Evolutionary conservation across 2,329 filamentous ascomycete genomes (phyloP), one percentile per base, ranked within the genome.

Genomic region (Harringtonia aguacate): DNA sequence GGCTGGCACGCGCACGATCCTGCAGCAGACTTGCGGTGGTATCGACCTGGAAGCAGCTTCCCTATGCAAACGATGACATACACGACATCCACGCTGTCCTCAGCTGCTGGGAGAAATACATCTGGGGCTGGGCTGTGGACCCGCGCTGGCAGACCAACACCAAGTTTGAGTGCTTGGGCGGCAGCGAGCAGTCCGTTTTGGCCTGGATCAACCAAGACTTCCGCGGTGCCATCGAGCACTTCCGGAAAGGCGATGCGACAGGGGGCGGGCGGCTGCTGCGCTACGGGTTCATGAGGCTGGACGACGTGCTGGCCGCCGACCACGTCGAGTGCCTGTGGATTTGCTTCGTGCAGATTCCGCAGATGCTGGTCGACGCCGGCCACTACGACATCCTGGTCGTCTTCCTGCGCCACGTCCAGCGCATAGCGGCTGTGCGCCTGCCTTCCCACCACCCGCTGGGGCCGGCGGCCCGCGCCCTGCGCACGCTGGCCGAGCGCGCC

Each of bases 271-370:
- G 39, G 17, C 30, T 41, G n/a, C 21, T 41, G 24, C 39, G 39
- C 13, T 41, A 41, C 18, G 39, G 39, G 28, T 41, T 41, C 21
- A 31, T 41, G 28, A 28, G 39, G 5, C 39, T 41, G 18, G 39
- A 41, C 5, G 39, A 41, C 28, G 39, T 34, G 17, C n/a, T 41
- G 17, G 17, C 20, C 7, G 30, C 21, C 28, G 39, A 41, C 29
- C 39, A 41, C 31, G 39, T 41, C 39, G 30, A 41, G 28, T 34
- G 28, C 14, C 28, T 41, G 39, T 41, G 39, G 39, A 21, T 34
- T 6, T 34, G n/a, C 39, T 41, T 28, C 30, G 31, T 41, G 20
- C 39, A 41, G 39, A 34, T 41, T 12, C 39, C 39, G 29, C 39
- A 41, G 29, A 41, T 41, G 20, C 24, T 41, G 18, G n/a, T 33